Base-by-base conservation (phyloP, 208 protist species). In the Trypanosoma vivax region DNA sequence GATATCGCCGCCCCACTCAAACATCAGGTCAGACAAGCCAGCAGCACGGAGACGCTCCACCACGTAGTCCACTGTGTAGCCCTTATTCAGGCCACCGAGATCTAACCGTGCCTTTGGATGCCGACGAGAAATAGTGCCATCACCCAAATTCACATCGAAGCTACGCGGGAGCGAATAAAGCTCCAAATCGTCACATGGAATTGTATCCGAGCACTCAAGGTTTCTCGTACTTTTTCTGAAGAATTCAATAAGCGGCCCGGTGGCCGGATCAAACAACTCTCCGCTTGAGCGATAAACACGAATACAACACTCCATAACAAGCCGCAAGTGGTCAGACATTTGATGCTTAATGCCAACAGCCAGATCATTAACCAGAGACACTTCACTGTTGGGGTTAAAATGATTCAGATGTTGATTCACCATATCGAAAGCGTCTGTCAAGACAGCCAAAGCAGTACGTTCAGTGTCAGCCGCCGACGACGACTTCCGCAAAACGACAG, bases 1-100 rank as follows among this genome's bases (percentile, higher is more conserved):
- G 40, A 51, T 63, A 40, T 81, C 74, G 38, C 74, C 74, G 16
- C 74, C 74, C 74, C 74, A 81, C 41, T 81, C 69, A 60, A 81
- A 73, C 19, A 81, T 30, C 21, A 68, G 60, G 31, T 81, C 49
- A 4, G n/a, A 0, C 19, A 71, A 43, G 23, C 74, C 74, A 16
- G 50, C 59, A 21, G 45, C 51, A 47, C 65, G 72, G 24, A 81
- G 69, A 21, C 58, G 37, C 5, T 81, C 69, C 33, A 76, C 69
- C 6, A 76, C 65, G 33, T 41, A 60, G 40, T 81, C 74, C 3
- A 81, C 56, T 18, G 65, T 76, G 47, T 70, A 76, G 31, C 74
- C 74, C 39, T 81, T 81, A 48, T 56, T 65, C 19, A 81, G 30
- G 39, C 74, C 74, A 49, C 74, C 68, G 9, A 81, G 31, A 56